Percentiles rank a stretch among this genome's conserved stretches.
Evolutionary conservation across 306 rosid species (phyloP).

Genomic region (Carpinus fangiana): DNA sequence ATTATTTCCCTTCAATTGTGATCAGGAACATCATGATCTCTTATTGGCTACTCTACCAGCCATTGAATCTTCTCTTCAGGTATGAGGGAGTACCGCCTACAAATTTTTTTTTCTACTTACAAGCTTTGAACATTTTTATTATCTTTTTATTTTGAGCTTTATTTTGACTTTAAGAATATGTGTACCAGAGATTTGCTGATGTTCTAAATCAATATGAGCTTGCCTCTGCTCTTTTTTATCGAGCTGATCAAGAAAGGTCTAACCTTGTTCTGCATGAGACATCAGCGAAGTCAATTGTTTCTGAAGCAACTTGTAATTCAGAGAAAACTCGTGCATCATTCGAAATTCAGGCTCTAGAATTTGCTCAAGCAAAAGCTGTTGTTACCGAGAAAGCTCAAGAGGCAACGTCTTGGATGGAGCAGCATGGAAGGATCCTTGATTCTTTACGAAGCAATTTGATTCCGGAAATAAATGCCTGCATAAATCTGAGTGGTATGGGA

Average conservation of each 20-base stretch:
- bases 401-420: constrained; percentile 86
- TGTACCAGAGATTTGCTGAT: constrained; percentile 75
- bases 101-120: constrained; percentile 16
- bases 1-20: constrained; percentile 22
- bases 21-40: constrained; percentile 95
- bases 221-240: constrained; percentile 61
- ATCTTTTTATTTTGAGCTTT: constrained; percentile 15
- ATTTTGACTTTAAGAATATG: constrained; percentile 34
- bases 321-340: constrained; percentile 71
- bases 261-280: constrained; percentile 71
- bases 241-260: constrained; percentile 90
- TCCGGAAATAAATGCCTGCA: constrained; percentile 52
- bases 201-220: constrained; percentile 72
- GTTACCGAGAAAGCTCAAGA: constrained; percentile 94
- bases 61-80: constrained; percentile 93
- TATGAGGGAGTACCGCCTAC: constrained; percentile 28
- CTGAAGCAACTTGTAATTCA: constrained; percentile 70
- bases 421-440: constrained; percentile 89
- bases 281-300: constrained; percentile 82
- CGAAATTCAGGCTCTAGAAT: constrained; percentile 88
- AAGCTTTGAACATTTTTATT: constrained; percentile 8
- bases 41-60: constrained; percentile 80
- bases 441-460: constrained; percentile 73
- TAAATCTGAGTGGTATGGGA: constrained; percentile 55
- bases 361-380: constrained; percentile 69